A percentile compares a stretch with the other conserved stretches of the same genome.
Evolutionary conservation across 148 eudicot species (phyloP).

Genomic region (Fagopyrum tataricum): DNA sequence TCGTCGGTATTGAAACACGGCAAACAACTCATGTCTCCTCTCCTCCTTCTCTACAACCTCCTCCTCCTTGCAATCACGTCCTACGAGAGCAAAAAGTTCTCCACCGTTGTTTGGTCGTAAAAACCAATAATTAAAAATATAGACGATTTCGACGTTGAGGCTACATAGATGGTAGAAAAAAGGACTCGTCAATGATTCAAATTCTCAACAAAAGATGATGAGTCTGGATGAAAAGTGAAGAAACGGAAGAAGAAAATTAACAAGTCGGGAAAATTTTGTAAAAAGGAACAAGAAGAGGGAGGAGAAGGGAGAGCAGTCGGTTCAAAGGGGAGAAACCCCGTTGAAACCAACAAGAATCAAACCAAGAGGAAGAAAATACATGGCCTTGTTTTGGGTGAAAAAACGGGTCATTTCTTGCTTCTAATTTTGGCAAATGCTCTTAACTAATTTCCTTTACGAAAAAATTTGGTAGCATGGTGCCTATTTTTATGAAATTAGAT

Average conservation of each 20-base stretch:
- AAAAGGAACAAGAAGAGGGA: not conserved
- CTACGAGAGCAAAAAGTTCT: not conserved
- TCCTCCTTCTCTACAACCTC: not conserved
- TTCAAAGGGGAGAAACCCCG: conserved; percentile 6
- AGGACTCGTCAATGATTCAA: not conserved
- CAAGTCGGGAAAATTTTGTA: not conserved
- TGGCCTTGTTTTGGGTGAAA: not conserved
- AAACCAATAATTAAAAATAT: not conserved
- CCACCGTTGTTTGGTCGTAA: not conserved
- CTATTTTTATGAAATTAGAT: too few species aligned
- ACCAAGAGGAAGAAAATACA: conserved; percentile 1
- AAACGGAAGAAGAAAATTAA: not conserved
- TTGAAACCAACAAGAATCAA: conserved; percentile 12
- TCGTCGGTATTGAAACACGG: conserved; percentile 16
- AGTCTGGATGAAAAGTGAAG: not conserved
- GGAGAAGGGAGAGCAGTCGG: not conserved
- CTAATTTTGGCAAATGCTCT: not conserved
- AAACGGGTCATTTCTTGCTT: conserved; percentile 2
- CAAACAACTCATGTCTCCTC: conserved; percentile 14
- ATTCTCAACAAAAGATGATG: not conserved
- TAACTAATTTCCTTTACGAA: not conserved
- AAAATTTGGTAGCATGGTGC: too few species aligned
- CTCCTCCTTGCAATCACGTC: conserved; percentile 4
- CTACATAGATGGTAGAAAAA: not conserved
- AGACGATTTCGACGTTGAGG: not conserved